Evolutionary conservation across 805 yeast species (phyloP), one percentile per base, ranked within the genome.

Genomic region (Wickerhamomyces alni): DNA sequence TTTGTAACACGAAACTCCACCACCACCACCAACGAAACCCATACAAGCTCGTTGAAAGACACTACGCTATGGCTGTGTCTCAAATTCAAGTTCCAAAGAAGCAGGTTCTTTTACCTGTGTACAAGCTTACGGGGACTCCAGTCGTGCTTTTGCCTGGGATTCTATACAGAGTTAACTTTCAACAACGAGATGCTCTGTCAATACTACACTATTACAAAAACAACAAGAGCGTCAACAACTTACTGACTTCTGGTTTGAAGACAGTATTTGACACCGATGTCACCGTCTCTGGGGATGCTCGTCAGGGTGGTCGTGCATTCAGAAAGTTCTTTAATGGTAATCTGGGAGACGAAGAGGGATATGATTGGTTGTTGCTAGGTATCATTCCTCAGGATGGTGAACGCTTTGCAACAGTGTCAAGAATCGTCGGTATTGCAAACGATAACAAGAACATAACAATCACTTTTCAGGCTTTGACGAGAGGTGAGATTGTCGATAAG

Each of bases 141-240:
- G 52, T 68, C 38, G 75, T 80, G 12, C 66, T 78, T 24, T 50
- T 80, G 8, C 86, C 87, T 1, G 85, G 85, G 0, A 72, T 80
- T 30, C 65, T 77, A 18, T 80, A 80, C 57, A 71, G 75, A 40
- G 74, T 80, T n/a, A 63, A 75, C 2, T 71, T 77, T 38, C 57
- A 69, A 15, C 62, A 69, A 38, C 58, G 63, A 38, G 66, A 69
- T 37, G 81, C 77, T 1, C 65, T 71, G 10, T 62, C 69, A 3
- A 55, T 78, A 16, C 57, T 77, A 32, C 60, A 67, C 17, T 62
- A 72, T 21, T 75, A 62, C 51, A 55, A 57, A 36, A 39, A 43
- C 7, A 47, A 50, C 35, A 29, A 37, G 12, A 43, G 33, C 16
- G 49, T 51, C 40, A 46, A 48, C 43, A 48, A 50, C 37, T 40